Evolutionary conservation across 176 grass and related monocot genomes (phyloP).

Genomic region (Oryza longistaminata): DNA sequence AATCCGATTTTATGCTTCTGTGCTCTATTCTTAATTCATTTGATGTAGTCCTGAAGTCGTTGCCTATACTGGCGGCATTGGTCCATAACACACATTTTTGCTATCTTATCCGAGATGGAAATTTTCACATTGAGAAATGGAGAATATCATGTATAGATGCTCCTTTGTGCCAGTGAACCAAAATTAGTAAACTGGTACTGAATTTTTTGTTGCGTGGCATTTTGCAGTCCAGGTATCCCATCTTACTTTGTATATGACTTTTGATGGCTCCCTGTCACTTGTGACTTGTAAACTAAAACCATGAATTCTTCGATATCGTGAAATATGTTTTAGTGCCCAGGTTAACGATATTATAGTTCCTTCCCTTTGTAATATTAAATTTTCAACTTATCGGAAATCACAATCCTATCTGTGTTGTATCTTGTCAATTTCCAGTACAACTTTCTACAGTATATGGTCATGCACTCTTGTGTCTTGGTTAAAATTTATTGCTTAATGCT

Average conservation of each 20-base stretch:
- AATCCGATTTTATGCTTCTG: not conserved
- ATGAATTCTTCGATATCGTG: not conserved
- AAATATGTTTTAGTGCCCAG: not conserved
- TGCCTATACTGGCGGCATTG: not conserved
- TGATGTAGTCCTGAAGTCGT: not conserved
- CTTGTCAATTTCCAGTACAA: not conserved
- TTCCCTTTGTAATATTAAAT: constrained; percentile 1
- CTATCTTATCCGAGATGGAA: not conserved
- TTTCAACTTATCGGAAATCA: not conserved
- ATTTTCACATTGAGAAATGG: not conserved
- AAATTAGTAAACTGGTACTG: not conserved
- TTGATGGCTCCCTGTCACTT: constrained; percentile 5
- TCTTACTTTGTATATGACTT: constrained; percentile 3
- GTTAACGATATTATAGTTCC: not conserved
- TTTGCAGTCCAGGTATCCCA: not conserved
- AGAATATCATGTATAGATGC: constrained; percentile 5
- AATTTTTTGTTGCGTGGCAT: not conserved
- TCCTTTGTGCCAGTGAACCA: constrained; percentile 26
- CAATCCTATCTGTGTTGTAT: not conserved
- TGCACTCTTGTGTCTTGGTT: not conserved
- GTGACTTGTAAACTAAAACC: constrained; percentile 13
- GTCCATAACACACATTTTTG: not conserved
- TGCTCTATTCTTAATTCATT: not conserved
- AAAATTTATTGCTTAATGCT: not conserved
- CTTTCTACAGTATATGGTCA: not conserved